phyloP scores from a whole-genome alignment of 495 filamentous ascomycete genomes.

The Penicillium atrosanguineum region DNA sequence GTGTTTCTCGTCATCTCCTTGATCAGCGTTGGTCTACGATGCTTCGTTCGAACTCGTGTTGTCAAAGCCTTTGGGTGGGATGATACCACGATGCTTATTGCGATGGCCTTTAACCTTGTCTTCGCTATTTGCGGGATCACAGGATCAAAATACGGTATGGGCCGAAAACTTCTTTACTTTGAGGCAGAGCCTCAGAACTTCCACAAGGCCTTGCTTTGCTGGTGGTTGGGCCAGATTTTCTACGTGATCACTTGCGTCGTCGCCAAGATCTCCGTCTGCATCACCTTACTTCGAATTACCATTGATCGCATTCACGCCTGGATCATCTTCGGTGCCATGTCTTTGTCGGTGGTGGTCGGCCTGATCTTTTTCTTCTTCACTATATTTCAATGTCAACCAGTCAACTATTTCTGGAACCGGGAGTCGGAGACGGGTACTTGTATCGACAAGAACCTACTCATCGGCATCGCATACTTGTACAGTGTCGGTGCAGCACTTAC shows the following conservation, averaged over 20 bases:
- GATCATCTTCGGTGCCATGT: constrained; percentile 32
- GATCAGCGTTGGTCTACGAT: constrained; percentile 24
- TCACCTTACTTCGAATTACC: constrained; percentile 38
- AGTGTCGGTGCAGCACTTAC: constrained; percentile 32
- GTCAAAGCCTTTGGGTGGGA: constrained; percentile 34
- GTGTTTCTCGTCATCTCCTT: constrained; percentile 30
- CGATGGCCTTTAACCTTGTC: constrained; percentile 28
- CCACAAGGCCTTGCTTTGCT: constrained; percentile 26
- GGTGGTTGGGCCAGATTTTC: constrained; percentile 34
- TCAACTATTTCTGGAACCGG: constrained; percentile 34
- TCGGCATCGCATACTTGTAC: constrained; percentile 35
- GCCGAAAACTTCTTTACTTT: constrained; percentile 24
- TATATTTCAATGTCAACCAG: constrained; percentile 35
- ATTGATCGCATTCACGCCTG: constrained; percentile 24
- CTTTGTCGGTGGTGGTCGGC: constrained; percentile 19
- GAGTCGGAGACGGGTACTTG: constrained; percentile 24
- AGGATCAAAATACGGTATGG: constrained; percentile 31
- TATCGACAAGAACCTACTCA: constrained; percentile 17
- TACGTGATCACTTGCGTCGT: constrained; percentile 33
- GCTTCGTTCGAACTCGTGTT: constrained; percentile 30
- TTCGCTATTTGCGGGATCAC: constrained; percentile 32
- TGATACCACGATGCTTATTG: constrained; percentile 30
- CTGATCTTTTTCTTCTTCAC: constrained; percentile 34
- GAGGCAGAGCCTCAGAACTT: constrained; percentile 18
- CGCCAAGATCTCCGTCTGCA: constrained; percentile 36